Conservation (phyloP, 805 yeast genomes). For the Candida wancherniae region DNA sequence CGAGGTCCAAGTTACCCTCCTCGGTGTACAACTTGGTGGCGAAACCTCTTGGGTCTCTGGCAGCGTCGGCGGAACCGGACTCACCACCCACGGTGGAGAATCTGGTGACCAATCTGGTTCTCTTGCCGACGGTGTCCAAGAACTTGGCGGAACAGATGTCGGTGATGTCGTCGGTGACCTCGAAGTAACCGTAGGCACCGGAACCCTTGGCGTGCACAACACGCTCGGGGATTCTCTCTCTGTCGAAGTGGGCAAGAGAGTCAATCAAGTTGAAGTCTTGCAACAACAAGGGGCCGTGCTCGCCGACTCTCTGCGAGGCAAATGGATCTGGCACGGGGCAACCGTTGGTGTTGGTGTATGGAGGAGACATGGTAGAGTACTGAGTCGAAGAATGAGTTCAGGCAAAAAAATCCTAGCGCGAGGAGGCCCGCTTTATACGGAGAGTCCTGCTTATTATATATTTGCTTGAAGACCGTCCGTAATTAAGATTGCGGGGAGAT, state of each 20-base stretch:
- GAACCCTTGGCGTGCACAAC: slow-evolving; percentile 94
- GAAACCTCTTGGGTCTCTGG: slow-evolving; percentile 86
- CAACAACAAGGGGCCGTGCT: slow-evolving; percentile 72
- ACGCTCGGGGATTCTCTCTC: slow-evolving; percentile 89
- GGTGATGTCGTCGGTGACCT: slow-evolving; percentile 60
- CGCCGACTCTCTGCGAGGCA: slow-evolving; percentile 70
- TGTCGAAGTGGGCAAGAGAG: slow-evolving; percentile 78
- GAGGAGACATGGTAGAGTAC: slow-evolving; percentile 43
- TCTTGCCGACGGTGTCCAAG: slow-evolving; percentile 27
- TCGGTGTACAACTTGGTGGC: slow-evolving; percentile 77
- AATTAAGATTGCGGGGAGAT: slow-evolving; percentile 9
- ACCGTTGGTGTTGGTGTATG: slow-evolving; percentile 69
- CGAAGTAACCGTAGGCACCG: slow-evolving; percentile 85
- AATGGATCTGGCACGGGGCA: slow-evolving; percentile 72
- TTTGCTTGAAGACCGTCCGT: too few species aligned
- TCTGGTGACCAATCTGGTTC: slow-evolving; percentile 49
- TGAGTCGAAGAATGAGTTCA: not conserved
- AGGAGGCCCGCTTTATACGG: too few species aligned
- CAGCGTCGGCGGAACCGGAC: slow-evolving; percentile 74
- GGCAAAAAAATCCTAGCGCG: too few species aligned
- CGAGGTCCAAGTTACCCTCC: slow-evolving; percentile 82
- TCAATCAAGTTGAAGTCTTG: slow-evolving; percentile 82
- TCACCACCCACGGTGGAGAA: slow-evolving; percentile 90
- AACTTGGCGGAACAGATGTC: slow-evolving; percentile 23
- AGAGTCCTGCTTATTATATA: too few species aligned